Conservation (phyloP, 805 yeast genomes). For the Candida maesae region DNA sequence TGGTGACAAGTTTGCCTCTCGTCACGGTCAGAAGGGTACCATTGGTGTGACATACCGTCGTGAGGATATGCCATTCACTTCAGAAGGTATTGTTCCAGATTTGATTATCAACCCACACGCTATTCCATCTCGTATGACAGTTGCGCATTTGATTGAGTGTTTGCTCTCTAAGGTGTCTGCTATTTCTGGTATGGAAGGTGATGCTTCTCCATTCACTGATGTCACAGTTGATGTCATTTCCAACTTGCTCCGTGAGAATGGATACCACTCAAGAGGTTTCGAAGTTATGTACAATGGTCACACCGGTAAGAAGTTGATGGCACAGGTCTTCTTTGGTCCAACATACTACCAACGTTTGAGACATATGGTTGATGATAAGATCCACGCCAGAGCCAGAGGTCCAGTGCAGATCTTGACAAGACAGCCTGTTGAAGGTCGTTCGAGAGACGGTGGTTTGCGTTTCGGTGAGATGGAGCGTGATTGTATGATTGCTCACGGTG, state of each 20-base stretch:
- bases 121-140: slow-evolving; percentile 99
- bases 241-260: slow-evolving; percentile 86
- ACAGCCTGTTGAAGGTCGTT: slow-evolving; percentile 99
- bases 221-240: slow-evolving; percentile 98
- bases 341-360: slow-evolving; percentile 97
- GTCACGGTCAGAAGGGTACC: slow-evolving; percentile 99
- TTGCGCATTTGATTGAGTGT: slow-evolving; percentile 98
- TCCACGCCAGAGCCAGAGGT: slow-evolving; percentile 98
- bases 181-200: slow-evolving; percentile 95
- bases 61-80: slow-evolving; percentile 98
- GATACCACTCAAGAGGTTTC: slow-evolving; percentile 97
- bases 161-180: slow-evolving; percentile 92
- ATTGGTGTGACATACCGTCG: slow-evolving; percentile 98
- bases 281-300: slow-evolving; percentile 99
- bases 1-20: slow-evolving; percentile 98
- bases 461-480: slow-evolving; percentile 99
- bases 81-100: slow-evolving; percentile 96
- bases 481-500: slow-evolving; percentile 99
- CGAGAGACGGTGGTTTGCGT: slow-evolving; percentile 98
- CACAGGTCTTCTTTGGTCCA: slow-evolving; percentile 99
- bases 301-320: slow-evolving; percentile 96
- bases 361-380: slow-evolving; percentile 99
- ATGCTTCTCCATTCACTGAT: slow-evolving; percentile 98
- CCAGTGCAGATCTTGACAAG: slow-evolving; percentile 97
- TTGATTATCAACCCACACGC: slow-evolving; percentile 98